A percentile compares a stretch with the other conserved stretches of the same genome.
Conservation (phyloP, 768 basidiomycete genomes). For the Pholiota conissans region DNA sequence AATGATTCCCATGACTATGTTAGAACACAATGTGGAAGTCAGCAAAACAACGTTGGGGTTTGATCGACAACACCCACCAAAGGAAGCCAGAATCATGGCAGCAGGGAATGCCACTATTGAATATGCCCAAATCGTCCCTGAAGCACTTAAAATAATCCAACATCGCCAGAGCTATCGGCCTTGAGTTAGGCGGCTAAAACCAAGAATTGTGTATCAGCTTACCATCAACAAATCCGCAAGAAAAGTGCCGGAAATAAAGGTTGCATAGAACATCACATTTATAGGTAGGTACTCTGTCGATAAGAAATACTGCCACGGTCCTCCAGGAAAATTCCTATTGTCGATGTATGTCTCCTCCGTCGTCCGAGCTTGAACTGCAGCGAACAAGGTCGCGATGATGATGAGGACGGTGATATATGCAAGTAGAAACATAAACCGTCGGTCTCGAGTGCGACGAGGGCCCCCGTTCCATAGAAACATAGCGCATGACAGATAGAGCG, state of each 20-base stretch:
- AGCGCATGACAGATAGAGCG: constrained; percentile 33
- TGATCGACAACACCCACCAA: constrained; percentile 31
- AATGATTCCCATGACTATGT: constrained; percentile 33
- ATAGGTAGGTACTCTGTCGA: constrained; percentile 35
- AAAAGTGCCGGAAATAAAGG: constrained; percentile 40
- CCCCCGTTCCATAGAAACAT: constrained; percentile 30
- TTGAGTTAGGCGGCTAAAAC: background rate
- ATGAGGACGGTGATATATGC: constrained; percentile 36
- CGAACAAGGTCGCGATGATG: constrained; percentile 34
- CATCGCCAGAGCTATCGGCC: constrained; percentile 39
- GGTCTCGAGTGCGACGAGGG: constrained; percentile 20
- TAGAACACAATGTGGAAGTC: background rate
- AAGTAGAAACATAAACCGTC: constrained; percentile 30
- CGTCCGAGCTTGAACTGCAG: constrained; percentile 35
- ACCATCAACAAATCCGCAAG: constrained; percentile 42
- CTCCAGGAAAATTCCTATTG: constrained; percentile 37
- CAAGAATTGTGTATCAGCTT: constrained; percentile 8
- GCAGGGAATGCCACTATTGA: constrained; percentile 32
- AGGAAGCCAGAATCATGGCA: constrained; percentile 34
- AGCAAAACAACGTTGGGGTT: background rate
- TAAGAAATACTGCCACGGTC: constrained; percentile 43
- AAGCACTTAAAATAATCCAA: constrained; percentile 42
- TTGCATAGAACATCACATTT: constrained; percentile 39
- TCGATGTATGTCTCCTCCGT: constrained; percentile 37
- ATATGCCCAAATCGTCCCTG: constrained; percentile 26